Conservation (phyloP, 139 green algal genomes). For the Micractinium conductrix region DNA sequence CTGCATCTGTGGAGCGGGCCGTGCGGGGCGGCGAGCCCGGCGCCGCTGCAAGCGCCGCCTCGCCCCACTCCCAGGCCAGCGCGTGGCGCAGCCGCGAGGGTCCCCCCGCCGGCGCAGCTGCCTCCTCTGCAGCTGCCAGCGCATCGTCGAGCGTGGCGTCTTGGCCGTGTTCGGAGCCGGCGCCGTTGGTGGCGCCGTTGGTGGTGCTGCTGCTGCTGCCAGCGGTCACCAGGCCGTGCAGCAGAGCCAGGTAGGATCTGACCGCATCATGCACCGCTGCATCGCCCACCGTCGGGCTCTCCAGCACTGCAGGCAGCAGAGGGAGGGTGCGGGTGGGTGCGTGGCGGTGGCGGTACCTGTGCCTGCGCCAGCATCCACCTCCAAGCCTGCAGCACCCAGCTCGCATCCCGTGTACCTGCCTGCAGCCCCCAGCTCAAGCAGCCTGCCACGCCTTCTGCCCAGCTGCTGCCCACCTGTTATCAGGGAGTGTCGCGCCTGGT, state of each 20-base stretch:
- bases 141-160: neutral
- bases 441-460: neutral
- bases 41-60: slow-evolving; percentile 4
- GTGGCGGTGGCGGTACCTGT: neutral
- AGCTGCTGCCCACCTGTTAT: neutral
- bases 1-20: neutral
- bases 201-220: neutral
- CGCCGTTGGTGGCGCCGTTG: neutral
- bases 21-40: neutral
- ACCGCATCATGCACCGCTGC: neutral
- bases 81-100: slow-evolving; percentile 24
- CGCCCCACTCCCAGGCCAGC: slow-evolving; percentile 12
- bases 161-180: too few species aligned
- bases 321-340: neutral
- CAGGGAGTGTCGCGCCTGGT: neutral
- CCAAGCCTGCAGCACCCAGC: too few species aligned
- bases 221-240: slow-evolving; percentile 5
- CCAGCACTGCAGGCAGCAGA: neutral
- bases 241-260: slow-evolving; percentile 15
- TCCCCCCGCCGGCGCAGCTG: neutral
- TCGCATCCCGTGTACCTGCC: too few species aligned
- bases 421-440: neutral
- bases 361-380: too few species aligned
- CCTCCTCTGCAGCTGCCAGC: neutral
- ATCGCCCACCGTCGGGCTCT: slow-evolving; percentile 1